Evolutionary conservation across 345 rosid species (phyloP).

Genomic region (Pelargonium nanum): DNA sequence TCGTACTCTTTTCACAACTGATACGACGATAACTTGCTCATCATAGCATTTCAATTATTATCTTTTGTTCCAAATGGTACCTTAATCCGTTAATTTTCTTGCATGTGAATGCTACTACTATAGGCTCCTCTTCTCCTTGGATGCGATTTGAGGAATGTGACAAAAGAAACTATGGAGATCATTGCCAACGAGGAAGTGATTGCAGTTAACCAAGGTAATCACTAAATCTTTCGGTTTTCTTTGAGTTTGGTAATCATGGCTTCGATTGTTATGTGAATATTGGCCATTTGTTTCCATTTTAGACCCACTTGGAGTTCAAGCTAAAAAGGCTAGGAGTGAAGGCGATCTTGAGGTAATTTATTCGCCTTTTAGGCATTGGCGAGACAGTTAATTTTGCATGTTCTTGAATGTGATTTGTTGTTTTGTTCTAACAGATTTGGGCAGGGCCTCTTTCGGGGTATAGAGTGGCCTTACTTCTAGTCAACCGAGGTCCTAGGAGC

Average conservation of each 20-base stretch:
- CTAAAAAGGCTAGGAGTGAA: slow-evolving; percentile 53
- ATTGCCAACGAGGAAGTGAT: slow-evolving; percentile 67
- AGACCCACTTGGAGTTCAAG: slow-evolving; percentile 76
- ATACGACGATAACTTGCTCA: neutral
- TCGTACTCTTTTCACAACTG: neutral
- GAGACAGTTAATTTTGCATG: neutral
- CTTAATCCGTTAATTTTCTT: neutral
- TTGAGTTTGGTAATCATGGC: neutral
- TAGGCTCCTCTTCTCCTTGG: slow-evolving; percentile 77
- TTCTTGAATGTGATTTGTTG: neutral
- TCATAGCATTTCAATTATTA: too few relatives aligned
- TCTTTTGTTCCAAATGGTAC: too few relatives aligned
- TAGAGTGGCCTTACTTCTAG: slow-evolving; percentile 45
- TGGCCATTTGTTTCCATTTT: slow-evolving; percentile 1
- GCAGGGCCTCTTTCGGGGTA: slow-evolving; percentile 55
- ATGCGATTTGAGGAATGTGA: slow-evolving; percentile 65
- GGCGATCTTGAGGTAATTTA: slow-evolving; percentile 57
- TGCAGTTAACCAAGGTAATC: slow-evolving; percentile 71
- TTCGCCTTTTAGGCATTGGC: neutral
- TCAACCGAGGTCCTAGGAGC: slow-evolving; percentile 38
- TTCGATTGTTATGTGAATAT: neutral
- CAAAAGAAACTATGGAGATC: slow-evolving; percentile 43
- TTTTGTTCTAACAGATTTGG: slow-evolving; percentile 40
- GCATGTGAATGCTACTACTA: too few relatives aligned
- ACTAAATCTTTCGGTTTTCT: neutral